Evolutionary conservation across 768 basidiomycete genomes (phyloP).

Genomic region (Chiua virens): DNA sequence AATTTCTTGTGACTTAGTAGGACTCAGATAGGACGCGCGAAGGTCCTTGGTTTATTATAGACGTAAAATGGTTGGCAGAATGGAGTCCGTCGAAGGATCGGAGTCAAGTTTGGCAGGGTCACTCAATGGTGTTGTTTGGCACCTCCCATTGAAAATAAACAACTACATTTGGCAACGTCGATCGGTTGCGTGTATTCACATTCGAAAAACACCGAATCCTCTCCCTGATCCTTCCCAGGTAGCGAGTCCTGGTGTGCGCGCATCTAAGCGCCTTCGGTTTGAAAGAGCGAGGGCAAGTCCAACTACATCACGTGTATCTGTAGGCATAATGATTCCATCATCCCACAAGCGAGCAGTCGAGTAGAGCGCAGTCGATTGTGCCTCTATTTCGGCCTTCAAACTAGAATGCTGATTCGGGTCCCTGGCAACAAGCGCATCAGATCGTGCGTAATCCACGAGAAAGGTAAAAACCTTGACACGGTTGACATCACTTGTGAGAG

Average conservation of each 20-base stretch:
- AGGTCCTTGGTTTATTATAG: neutral
- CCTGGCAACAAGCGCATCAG: conserved; percentile 36
- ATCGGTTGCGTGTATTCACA: conserved; percentile 48
- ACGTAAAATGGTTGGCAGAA: neutral
- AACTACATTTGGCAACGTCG: conserved; percentile 26
- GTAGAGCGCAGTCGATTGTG: conserved; percentile 83
- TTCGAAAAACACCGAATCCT: conserved; percentile 90
- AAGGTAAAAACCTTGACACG: conserved; percentile 67
- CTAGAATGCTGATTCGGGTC: conserved; percentile 77
- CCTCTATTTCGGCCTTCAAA: conserved; percentile 81
- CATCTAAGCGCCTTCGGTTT: conserved; percentile 40
- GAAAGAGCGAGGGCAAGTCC: conserved; percentile 88
- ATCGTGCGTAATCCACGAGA: neutral
- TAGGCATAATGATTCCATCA: conserved; percentile 86
- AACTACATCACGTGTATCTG: conserved; percentile 84
- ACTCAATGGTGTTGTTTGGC: conserved; percentile 22
- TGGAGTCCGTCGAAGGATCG: too few species aligned
- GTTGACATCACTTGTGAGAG: conserved; percentile 90
- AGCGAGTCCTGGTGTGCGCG: conserved; percentile 3
- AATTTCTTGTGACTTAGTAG: neutral
- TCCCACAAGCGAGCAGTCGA: conserved; percentile 95
- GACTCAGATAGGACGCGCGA: neutral
- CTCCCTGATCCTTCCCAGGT: conserved; percentile 72
- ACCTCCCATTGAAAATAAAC: conserved; percentile 18
- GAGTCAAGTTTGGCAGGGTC: too few species aligned